Evolutionary conservation across 306 rosid species (phyloP).

Genomic region (Vachellia pachyceras): DNA sequence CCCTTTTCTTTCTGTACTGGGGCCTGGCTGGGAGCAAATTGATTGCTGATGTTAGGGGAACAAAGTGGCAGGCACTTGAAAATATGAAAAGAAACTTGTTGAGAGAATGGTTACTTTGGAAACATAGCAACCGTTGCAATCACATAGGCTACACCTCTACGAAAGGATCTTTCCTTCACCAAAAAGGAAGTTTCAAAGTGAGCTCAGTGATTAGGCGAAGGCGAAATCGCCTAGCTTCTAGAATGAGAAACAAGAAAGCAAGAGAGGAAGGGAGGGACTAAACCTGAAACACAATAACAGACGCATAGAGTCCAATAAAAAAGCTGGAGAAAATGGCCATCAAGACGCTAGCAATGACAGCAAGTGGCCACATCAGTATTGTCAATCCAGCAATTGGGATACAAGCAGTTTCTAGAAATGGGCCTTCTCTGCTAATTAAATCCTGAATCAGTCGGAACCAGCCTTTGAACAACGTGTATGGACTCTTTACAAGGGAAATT

Average conservation of each 20-base stretch:
- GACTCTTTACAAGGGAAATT: constrained; percentile 64
- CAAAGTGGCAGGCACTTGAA: neutral
- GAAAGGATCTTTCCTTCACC: constrained; percentile 80
- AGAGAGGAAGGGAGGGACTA: constrained; percentile 9
- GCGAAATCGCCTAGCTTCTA: constrained; percentile 1
- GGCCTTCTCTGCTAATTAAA: constrained; percentile 85
- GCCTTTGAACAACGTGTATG: constrained; percentile 63
- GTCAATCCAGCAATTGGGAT: constrained; percentile 90
- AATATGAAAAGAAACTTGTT: constrained; percentile 5
- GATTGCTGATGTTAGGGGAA: constrained; percentile 39
- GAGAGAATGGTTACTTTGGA: constrained; percentile 66
- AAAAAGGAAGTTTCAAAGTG: constrained; percentile 34
- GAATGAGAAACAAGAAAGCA: neutral
- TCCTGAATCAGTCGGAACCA: constrained; percentile 63
- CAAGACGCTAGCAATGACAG: constrained; percentile 70
- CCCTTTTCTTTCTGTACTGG: constrained; percentile 66
- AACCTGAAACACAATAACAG: constrained; percentile 84
- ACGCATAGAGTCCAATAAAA: constrained; percentile 74
- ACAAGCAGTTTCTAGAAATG: constrained; percentile 90
- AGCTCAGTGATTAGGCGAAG: constrained; percentile 33
- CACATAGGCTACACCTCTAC: constrained; percentile 72
- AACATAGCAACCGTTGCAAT: constrained; percentile 85
- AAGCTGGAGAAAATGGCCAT: constrained; percentile 70
- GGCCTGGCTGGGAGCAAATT: constrained; percentile 87
- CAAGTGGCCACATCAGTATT: constrained; percentile 82